Evolutionary conservation across 2,329 filamentous ascomycete genomes (phyloP), one percentile per base, ranked within the genome.

Genomic region (Botrytis cinerea): DNA sequence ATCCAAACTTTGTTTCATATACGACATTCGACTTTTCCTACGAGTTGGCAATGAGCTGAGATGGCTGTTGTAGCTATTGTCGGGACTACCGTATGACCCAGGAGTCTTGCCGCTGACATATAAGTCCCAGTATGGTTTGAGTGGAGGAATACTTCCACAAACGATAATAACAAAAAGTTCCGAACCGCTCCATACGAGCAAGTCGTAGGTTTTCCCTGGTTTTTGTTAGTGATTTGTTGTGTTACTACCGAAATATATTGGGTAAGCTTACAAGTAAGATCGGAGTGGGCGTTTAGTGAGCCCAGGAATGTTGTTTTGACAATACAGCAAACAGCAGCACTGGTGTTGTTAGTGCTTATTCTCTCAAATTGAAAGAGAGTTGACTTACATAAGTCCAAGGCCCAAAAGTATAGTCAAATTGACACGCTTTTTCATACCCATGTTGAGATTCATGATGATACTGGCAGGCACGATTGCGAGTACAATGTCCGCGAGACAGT

Each of bases 91-190:
- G 32, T 20, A 40, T 35, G 28, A 38, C 22, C 22, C 38, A 22
- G 63, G 48, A 14, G 7, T 46, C 51, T 69, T 61, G 51, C 63
- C 63, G n/a, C n/a, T 51, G 10, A 61, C 12, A 22, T 9, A 68
- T 59, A 43, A 35, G 28, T 73, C 67, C 45, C 48, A 73, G n/a
- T 48, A 62, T 16, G 72, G 61, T 43, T 66, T 71, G n/a, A 73
- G 69, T 18, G 67, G 68, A 20, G 72, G 72, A n/a, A 73, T 66
- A 35, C 59, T 64, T n/a, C 72, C 72, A 40, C 68, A 71, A 7
- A 73, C 40, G n/a, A 73, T 73, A 20, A 71, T 71, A 22, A 73
- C 60, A 16, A 71, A 71, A 22, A 64, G 43, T 66, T 73, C 68
- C 8, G 72, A 63, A 18, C 45, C 60, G 28, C 46, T 71, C 72